These are phyloP conservation scores for Allium sativum DNA, from an alignment of 106 monocot species.

Conservation along the genomic window DNA sequence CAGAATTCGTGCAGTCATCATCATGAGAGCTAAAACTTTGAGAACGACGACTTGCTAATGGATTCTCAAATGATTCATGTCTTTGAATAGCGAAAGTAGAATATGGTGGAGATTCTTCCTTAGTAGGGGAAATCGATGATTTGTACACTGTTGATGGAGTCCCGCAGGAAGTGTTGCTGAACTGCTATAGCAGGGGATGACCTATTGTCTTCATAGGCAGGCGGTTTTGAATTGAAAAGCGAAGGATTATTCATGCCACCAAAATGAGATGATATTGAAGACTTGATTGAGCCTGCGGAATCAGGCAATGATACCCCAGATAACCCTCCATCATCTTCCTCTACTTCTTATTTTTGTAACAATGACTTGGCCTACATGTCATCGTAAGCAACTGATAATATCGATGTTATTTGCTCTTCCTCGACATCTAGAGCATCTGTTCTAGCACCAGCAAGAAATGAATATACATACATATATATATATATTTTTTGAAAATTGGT, in stretches of 20 bases:
- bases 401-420: constrained; percentile 74
- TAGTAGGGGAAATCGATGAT: constrained; percentile 37
- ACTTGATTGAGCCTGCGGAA: constrained; percentile 88
- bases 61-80: constrained; percentile 86
- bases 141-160: constrained; percentile 30
- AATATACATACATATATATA: too few species aligned
- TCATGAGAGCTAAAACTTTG: constrained; percentile 55
- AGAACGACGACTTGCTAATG: constrained; percentile 49
- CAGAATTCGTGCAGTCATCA: constrained; percentile 33
- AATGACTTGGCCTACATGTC: constrained; percentile 98
- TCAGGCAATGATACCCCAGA: constrained; percentile 92
- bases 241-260: constrained; percentile 94
- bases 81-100: constrained; percentile 49
- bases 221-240: constrained; percentile 83
- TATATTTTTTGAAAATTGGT: too few species aligned
- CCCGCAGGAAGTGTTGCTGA: constrained; percentile 28
- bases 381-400: constrained; percentile 67
- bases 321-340: constrained; percentile 91
- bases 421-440: constrained; percentile 97
- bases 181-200: constrained; percentile 41
- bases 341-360: constrained; percentile 73
- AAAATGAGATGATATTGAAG: constrained; percentile 97
- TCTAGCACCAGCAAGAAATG: constrained; percentile 99
- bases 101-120: constrained; percentile 85
- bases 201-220: constrained; percentile 60